Evolutionary conservation across 331 rosid genomes (phyloP), one percentile per base, ranked within the genome.

Genomic region (Acacia pycnantha): DNA sequence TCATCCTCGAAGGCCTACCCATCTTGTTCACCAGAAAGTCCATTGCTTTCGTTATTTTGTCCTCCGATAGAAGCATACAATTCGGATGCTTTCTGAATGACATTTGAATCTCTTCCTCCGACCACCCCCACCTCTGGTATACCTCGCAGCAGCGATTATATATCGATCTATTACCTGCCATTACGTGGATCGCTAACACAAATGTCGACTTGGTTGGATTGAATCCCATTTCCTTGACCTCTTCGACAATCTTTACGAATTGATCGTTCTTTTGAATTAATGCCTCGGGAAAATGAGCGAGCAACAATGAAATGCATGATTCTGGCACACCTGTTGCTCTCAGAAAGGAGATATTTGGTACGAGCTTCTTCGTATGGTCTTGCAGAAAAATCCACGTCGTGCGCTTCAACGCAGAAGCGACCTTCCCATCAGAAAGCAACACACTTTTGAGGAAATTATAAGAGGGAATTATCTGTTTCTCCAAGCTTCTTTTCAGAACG

Each of bases 81-180:
- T 86, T 73, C 8, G 94, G 94, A 24, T 62, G 67, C 85, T 68
- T 87, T 59, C 41, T 47, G 81, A 90, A 90, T 31, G 87, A 85
- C 59, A 26, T 11, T 24, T 62, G 26, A 48, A 84, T 71, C 11
- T 84, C 90, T 29, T 87, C 90, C 53, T 86, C 83, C 21, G 86
- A 73, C 88, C 88, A 90, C 70, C 88, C 90, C 88, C 91, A 87
- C 73, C 78, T 87, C 84, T 61, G 78, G 50, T 81, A 90, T 40
- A 76, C 51, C 70, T 80, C 76, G 46, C 0, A 29, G 14, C 83
- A 70, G 4, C 78, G 77, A 47, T 71, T 70, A 8, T 71, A 70
- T 70, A 80, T 80, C 22, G 83, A 16, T 40, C 43, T 80, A 50
- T 80, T 80, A 21, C 77, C 78, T 5, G 53, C 62, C 19, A 83